A percentile compares a stretch with the other conserved stretches of the same genome.
Conservation (phyloP, 2,329 filamentous ascomycete genomes). For the Chrysosporium queenslandicum region DNA sequence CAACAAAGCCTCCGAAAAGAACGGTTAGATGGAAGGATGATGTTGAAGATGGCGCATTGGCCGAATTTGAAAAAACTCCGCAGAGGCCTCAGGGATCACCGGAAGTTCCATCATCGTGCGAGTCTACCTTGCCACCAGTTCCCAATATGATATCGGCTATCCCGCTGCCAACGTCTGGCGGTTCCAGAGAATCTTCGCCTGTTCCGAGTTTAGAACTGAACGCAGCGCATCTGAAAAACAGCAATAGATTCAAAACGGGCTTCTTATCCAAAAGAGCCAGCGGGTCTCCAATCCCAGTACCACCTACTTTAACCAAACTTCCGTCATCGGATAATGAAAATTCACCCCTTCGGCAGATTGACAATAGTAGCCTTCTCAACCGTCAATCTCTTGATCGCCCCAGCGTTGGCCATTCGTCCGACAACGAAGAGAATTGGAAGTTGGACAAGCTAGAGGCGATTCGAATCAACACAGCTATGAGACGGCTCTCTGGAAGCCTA, state of each 20-base stretch:
- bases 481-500: slow-evolving; percentile 37
- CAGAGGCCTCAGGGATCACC: slow-evolving; percentile 55
- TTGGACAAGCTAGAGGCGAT: slow-evolving; percentile 42
- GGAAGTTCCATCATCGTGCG: slow-evolving; percentile 37
- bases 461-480: slow-evolving; percentile 48
- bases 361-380: slow-evolving; percentile 42
- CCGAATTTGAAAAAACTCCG: slow-evolving; percentile 86
- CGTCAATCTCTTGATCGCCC: slow-evolving; percentile 35
- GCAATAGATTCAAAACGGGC: slow-evolving; percentile 75
- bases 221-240: slow-evolving; percentile 54
- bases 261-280: slow-evolving; percentile 64
- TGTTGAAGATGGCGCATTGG: slow-evolving; percentile 71
- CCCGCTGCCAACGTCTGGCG: slow-evolving; percentile 32
- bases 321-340: slow-evolving; percentile 50
- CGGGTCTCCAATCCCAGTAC: slow-evolving; percentile 53
- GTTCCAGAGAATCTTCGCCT: slow-evolving; percentile 45
- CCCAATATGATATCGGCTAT: slow-evolving; percentile 45
- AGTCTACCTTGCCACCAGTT: slow-evolving; percentile 35
- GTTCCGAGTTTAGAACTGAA: slow-evolving; percentile 46
- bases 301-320: slow-evolving; percentile 48
- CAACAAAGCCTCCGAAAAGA: slow-evolving; percentile 52
- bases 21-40: slow-evolving; percentile 90
- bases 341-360: slow-evolving; percentile 47
- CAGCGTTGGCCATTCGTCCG: slow-evolving; percentile 18
- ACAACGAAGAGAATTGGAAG: slow-evolving; percentile 38